phyloP scores from a whole-genome alignment of 2,329 filamentous ascomycete genomes.

The Fonsecaea multimorphosa region DNA sequence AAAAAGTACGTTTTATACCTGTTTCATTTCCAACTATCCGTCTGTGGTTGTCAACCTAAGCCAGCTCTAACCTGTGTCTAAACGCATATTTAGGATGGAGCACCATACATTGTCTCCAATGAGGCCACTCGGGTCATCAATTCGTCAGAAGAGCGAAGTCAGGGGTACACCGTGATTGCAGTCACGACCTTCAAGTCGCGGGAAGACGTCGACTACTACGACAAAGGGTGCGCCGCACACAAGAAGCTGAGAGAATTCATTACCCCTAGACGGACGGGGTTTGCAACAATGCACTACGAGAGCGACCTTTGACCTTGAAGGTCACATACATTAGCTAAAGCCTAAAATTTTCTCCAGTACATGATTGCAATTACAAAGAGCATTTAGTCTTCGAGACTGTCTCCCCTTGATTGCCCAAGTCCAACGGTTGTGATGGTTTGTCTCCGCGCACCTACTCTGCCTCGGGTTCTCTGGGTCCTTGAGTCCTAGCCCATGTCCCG shows the following conservation, averaged over 20 bases:
- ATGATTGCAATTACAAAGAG: neutral
- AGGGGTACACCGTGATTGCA: conserved; percentile 70
- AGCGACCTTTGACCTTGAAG: conserved; percentile 34
- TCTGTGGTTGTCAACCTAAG: neutral
- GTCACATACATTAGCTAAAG: neutral
- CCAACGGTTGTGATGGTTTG: neutral
- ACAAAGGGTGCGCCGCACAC: conserved; percentile 64
- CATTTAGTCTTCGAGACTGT: neutral
- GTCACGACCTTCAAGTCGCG: conserved; percentile 68
- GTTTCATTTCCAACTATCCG: neutral
- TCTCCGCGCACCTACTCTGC: no score
- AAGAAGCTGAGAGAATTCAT: conserved; percentile 52
- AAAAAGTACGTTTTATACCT: conserved; percentile 47
- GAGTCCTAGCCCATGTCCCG: no score
- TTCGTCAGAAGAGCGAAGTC: conserved; percentile 60
- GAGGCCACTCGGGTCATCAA: conserved; percentile 61
- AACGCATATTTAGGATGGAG: conserved; percentile 62
- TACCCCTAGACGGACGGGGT: conserved; percentile 45
- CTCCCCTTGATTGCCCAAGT: neutral
- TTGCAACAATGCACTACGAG: conserved; percentile 48
- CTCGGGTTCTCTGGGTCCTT: no score
- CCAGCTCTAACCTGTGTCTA: neutral
- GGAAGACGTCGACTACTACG: conserved; percentile 75
- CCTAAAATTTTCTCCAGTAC: neutral
- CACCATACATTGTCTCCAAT: conserved; percentile 70